Conservation (phyloP, 164 flowering plant species). For the Vitis cinerea region DNA sequence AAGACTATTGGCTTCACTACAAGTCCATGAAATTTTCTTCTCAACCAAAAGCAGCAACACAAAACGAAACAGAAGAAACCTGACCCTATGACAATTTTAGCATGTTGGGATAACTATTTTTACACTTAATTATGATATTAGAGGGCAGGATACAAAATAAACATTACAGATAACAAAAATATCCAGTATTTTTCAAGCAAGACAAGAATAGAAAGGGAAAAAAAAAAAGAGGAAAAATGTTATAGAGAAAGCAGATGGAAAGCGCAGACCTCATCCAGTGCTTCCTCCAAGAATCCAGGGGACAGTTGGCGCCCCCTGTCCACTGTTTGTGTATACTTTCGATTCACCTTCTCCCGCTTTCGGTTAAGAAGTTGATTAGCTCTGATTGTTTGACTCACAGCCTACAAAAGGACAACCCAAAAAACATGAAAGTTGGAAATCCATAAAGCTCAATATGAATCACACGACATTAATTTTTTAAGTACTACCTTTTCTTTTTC, state of each 20-base stretch:
- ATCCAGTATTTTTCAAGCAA: neutral
- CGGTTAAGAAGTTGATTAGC: constrained; percentile 79
- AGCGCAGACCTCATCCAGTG: constrained; percentile 77
- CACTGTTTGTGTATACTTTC: constrained; percentile 68
- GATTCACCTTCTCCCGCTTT: constrained; percentile 78
- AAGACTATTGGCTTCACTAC: no score
- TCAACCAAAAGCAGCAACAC: no score
- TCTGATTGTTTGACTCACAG: constrained; percentile 80
- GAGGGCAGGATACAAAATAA: neutral
- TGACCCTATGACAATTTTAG: no score
- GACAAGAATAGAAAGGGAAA: neutral
- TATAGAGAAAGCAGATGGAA: neutral
- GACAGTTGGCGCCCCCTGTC: constrained; percentile 90
- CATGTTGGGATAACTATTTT: no score
- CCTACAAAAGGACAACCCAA: constrained; percentile 39
- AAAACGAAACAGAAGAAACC: no score
- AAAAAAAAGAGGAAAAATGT: neutral
- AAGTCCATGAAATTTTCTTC: no score
- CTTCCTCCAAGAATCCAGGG: constrained; percentile 97
- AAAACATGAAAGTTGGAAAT: neutral
- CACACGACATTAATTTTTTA: constrained; percentile 1
- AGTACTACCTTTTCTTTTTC: constrained; percentile 82
- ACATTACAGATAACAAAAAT: constrained; percentile 2
- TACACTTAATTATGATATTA: no score
- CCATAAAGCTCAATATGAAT: neutral